Evolutionary conservation across 2,329 filamentous ascomycete species (phyloP), one percentile per base, ranked within the genome.

Genomic region (Phaeosphaeriaceae sp.): DNA sequence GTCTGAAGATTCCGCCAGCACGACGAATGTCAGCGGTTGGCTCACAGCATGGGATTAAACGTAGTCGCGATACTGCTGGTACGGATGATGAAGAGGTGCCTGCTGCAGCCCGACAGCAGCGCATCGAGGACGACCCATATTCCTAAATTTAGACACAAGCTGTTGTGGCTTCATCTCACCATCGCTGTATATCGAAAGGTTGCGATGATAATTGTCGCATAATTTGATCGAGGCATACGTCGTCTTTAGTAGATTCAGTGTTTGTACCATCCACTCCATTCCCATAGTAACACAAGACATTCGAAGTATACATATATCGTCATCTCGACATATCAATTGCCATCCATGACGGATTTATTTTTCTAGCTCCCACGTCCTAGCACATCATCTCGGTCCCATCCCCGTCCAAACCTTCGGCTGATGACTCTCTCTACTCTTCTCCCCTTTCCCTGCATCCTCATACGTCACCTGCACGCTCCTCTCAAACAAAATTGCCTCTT

Each of bases 401-500:
- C 46, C 46, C n/a, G 21, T 48, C 46, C 46, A 48, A 6, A 48
- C 48, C 48, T 50, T 11, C 6, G 31, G 48, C 10, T 50, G 27
- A 36, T 40, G 27, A 19, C 25, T n/a, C 48, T 50, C 19, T 6
- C 20, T 24, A 21, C 5, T 11, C 27, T 22, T 40, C n/a, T 11
- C 24, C 10, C 15, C 20, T 17, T 22, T n/a, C 11, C 19, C 20
- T 3, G 49, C 41, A 7, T 48, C 49, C n/a, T 65, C 60, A 41
- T 65, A 67, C n/a, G 52, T 58, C 11, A 67, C 62, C 20, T 67
- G 57, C 5, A 67, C 62, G 5, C 56, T 65, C 27, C 62, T 59
- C 54, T 67, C 62, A n/a, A 54, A 67, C 33, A 67, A 31, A 36
- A 67, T 67, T 3, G 64, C 62, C 49, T 67, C 62, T 27, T 67